A percentile compares a stretch with the other conserved stretches of the same genome.
phyloP scores from a whole-genome alignment of 2,329 filamentous ascomycete species.

The Waltergamsia citrina region DNA sequence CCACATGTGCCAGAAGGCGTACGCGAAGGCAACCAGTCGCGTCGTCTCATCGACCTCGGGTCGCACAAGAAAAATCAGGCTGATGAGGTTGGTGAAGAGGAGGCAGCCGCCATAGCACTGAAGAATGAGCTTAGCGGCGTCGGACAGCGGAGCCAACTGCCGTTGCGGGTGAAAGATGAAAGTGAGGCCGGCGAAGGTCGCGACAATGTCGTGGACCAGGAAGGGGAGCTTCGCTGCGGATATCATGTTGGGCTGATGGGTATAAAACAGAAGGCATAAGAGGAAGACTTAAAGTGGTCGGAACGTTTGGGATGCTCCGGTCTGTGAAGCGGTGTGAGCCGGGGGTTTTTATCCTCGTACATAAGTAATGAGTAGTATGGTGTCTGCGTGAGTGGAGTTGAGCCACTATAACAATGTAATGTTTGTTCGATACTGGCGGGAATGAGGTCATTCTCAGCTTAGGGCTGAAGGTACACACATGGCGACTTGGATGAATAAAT shows the following conservation, averaged over 20 bases:
- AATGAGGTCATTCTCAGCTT: too few relatives aligned
- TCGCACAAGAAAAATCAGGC: slow-evolving; percentile 22
- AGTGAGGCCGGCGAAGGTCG: slow-evolving; percentile 31
- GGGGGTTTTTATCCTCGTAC: too few relatives aligned
- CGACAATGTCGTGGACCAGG: slow-evolving; percentile 24
- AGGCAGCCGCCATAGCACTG: slow-evolving; percentile 38
- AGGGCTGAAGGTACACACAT: too few relatives aligned
- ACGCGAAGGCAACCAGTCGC: slow-evolving; percentile 23
- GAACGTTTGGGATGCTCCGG: too few relatives aligned
- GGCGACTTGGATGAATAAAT: too few relatives aligned
- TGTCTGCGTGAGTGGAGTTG: too few relatives aligned
- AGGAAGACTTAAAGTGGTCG: too few relatives aligned
- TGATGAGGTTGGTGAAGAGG: slow-evolving; percentile 32
- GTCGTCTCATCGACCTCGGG: slow-evolving; percentile 18
- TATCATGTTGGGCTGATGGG: slow-evolving; percentile 6
- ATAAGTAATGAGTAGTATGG: too few relatives aligned
- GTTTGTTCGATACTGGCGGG: too few relatives aligned
- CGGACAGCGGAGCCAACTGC: slow-evolving; percentile 31
- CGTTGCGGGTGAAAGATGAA: slow-evolving; percentile 31
- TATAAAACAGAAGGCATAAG: too few relatives aligned
- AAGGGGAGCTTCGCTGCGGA: slow-evolving; percentile 19
- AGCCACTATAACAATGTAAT: too few relatives aligned
- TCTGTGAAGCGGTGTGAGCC: too few relatives aligned
- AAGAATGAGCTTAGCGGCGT: slow-evolving; percentile 30
- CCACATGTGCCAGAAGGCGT: slow-evolving; percentile 40